Percentiles rank a stretch among this genome's conserved stretches.
phyloP scores from a whole-genome alignment of 2,329 filamentous ascomycete genomes.

The Paraconiothyrium brasiliense region DNA sequence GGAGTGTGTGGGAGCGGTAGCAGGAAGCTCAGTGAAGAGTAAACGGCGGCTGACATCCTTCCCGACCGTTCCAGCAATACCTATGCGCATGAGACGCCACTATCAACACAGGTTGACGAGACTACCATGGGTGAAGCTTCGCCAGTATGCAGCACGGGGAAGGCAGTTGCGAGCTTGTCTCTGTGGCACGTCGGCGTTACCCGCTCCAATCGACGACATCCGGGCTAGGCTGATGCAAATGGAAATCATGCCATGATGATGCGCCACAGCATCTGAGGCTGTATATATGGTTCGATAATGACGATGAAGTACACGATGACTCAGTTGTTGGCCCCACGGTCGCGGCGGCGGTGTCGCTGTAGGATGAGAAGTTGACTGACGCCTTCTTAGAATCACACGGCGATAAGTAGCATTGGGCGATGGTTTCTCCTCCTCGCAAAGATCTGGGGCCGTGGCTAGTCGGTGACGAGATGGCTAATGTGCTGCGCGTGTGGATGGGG shows the following conservation, averaged over 20 bases:
- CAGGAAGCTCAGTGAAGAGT: slow-evolving; percentile 35
- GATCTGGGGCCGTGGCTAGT: slow-evolving; percentile 58
- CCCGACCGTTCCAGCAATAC: slow-evolving; percentile 20
- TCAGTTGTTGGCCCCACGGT: slow-evolving; percentile 62
- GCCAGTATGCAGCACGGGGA: slow-evolving; percentile 56
- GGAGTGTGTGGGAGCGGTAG: slow-evolving; percentile 47
- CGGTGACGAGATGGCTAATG: slow-evolving; percentile 60
- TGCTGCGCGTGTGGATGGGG: slow-evolving; percentile 56
- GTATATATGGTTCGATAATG: slow-evolving; percentile 53
- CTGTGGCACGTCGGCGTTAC: slow-evolving; percentile 60
- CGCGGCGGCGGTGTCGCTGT: slow-evolving; percentile 60
- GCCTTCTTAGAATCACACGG: slow-evolving; percentile 28
- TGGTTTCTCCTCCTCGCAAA: slow-evolving; percentile 52
- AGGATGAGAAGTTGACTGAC: slow-evolving; percentile 42
- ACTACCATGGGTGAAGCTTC: slow-evolving; percentile 37
- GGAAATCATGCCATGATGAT: slow-evolving; percentile 56
- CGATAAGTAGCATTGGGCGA: slow-evolving; percentile 36
- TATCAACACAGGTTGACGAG: slow-evolving; percentile 49
- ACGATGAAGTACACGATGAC: slow-evolving; percentile 38
- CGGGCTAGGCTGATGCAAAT: slow-evolving; percentile 58
- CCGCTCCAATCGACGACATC: slow-evolving; percentile 61
- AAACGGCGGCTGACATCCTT: slow-evolving; percentile 43
- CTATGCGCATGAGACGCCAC: slow-evolving; percentile 27
- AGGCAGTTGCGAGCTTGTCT: slow-evolving; percentile 53
- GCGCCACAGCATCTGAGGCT: slow-evolving; percentile 56